Base-by-base conservation (phyloP, 164 flowering plant species). In the Sedum album region DNA sequence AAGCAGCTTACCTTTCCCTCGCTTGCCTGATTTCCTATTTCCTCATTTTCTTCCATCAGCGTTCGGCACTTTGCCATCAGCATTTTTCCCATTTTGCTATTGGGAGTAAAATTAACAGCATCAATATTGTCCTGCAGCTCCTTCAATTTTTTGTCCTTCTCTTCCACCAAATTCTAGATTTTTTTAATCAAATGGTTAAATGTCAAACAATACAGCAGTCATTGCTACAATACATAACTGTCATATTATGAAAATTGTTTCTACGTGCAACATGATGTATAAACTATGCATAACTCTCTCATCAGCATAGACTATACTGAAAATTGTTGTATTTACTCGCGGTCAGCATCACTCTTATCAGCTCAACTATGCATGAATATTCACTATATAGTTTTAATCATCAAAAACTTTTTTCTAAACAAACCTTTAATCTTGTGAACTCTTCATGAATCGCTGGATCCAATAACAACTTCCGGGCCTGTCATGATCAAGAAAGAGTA, bases 401-500 rank as follows among this genome's bases (percentile, higher is more conserved):
- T n/a, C 10, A 33, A 65, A n/a, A 31, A 36, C 1, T 35, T 36
- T 51, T 49, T 9, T 62, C 46, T 2, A 21, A 44, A 72, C 73
- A 68, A 65, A 95, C 99, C 98, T 95, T 95, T 69, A 95, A 79
- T 41, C 97, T 88, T 30, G 85, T 88, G 77, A 95, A 95, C 81
- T 95, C 99, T 78, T 93, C 99, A 78, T 95, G 97, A 72, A 95
- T 93, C 39, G 98, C 99, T 61, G 98, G 97, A 76, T 95, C 99
- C 63, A 95, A 85, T 51, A 95, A 73, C 66, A 95, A 76, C 80
- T 88, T 85, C 81, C 98, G 85, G 70, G 95, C 91, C 99, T 95
- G 82, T 55, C 30, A 64, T 20, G 42, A 18, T n/a, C 23, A 20
- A 26, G 51, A 23, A 44, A 66, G 31, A 44, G 15, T 44, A 11